Conservation (phyloP, 148 eudicot species). For the Spergularia marina region DNA sequence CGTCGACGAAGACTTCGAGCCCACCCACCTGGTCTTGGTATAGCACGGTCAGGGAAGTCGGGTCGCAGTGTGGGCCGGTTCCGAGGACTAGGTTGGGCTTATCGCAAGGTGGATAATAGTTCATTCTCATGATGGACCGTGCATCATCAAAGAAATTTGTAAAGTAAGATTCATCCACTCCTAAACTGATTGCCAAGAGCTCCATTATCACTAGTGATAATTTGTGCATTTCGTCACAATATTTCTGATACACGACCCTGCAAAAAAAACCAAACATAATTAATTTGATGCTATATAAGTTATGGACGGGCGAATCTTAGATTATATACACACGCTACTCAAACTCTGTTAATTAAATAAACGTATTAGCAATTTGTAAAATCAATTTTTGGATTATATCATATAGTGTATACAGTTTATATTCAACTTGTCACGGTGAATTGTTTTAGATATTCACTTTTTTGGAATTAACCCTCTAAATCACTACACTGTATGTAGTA, state of each 20-base stretch:
- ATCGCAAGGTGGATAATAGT: slow-evolving; percentile 53
- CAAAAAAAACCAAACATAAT: not conserved
- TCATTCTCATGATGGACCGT: slow-evolving; percentile 45
- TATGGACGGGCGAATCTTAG: too few species aligned
- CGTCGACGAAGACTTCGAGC: slow-evolving; percentile 43
- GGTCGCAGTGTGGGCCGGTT: slow-evolving; percentile 61
- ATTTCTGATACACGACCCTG: slow-evolving; percentile 34
- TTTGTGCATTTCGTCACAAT: slow-evolving; percentile 35
- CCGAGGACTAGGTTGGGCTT: slow-evolving; percentile 44
- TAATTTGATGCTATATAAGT: too few species aligned
- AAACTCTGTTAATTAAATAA: too few species aligned
- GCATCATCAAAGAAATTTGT: slow-evolving; percentile 40
- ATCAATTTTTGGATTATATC: too few species aligned
- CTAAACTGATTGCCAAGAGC: slow-evolving; percentile 41
- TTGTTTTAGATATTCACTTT: too few species aligned
- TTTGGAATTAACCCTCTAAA: too few species aligned
- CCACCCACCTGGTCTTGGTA: slow-evolving; percentile 58
- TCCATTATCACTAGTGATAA: slow-evolving; percentile 30
- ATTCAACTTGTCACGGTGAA: too few species aligned
- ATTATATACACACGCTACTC: too few species aligned
- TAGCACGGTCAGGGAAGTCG: slow-evolving; percentile 48
- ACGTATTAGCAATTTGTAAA: too few species aligned
- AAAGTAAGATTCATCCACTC: slow-evolving; percentile 28
- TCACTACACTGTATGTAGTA: too few species aligned
- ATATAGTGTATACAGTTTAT: too few species aligned